Conservation (phyloP, 2,329 filamentous ascomycete species). For the Sporothrix pseudoabietina region DNA sequence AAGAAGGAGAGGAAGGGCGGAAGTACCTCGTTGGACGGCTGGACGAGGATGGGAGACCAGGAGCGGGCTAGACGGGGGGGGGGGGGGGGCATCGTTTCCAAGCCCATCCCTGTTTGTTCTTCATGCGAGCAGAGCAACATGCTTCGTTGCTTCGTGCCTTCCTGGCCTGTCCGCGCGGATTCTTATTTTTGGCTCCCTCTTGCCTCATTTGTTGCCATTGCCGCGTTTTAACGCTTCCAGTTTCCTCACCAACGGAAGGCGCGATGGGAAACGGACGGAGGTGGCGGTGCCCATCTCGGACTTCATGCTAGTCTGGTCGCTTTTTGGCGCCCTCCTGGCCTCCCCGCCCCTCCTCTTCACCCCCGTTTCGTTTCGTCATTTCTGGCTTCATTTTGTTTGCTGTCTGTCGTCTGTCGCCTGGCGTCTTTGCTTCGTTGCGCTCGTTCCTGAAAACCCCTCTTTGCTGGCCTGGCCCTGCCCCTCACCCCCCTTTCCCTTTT, state of each 20-base stretch:
- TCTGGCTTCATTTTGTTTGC: background rate
- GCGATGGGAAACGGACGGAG: slow-evolving; percentile 22
- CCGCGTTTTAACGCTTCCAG: background rate
- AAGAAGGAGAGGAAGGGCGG: background rate
- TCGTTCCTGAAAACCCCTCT: background rate
- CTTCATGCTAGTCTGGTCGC: background rate
- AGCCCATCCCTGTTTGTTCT: slow-evolving; percentile 13
- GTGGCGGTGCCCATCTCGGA: slow-evolving; percentile 12
- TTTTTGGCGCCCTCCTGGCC: slow-evolving; percentile 23
- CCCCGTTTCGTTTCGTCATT: slow-evolving; percentile 19
- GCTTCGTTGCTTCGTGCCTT: background rate
- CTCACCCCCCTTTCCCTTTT: background rate
- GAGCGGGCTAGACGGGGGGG: background rate
- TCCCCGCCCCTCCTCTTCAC: background rate
- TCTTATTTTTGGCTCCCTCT: slow-evolving; percentile 21
- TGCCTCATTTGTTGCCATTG: background rate
- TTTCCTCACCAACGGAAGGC: slow-evolving; percentile 14
- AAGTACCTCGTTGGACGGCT: slow-evolving; percentile 6
- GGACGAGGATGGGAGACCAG: background rate
- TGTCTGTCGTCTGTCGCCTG: background rate
- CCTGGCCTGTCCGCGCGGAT: slow-evolving; percentile 7
- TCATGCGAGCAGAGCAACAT: too few relatives aligned
- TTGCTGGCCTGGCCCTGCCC: background rate
- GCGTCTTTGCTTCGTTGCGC: background rate
- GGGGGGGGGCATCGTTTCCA: slow-evolving; percentile 16